Percentiles rank a stretch among this genome's conserved stretches.
These are phyloP conservation scores for Penicillium brevicompactum DNA, from an alignment of 2,329 filamentous ascomycete genomes.

Conservation along the genomic window DNA sequence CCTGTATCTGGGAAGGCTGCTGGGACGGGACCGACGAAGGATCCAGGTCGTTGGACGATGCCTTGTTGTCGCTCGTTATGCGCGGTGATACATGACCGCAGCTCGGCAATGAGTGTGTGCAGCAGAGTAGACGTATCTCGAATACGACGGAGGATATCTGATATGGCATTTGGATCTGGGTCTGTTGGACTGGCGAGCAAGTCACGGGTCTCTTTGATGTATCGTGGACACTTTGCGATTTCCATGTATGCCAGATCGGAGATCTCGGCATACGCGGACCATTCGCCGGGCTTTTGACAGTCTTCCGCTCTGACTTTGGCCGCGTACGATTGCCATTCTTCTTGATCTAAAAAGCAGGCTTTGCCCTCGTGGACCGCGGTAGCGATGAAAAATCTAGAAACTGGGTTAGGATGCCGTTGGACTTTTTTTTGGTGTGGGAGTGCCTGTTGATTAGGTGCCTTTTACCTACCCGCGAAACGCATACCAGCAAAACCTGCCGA, in stretches of 20 bases:
- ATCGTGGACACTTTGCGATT: constrained; percentile 31
- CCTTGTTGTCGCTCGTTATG: constrained; percentile 27
- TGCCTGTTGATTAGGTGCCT: not conserved
- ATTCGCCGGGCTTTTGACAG: constrained; percentile 24
- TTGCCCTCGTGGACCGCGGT: constrained; percentile 35
- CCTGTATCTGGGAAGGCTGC: constrained; percentile 26
- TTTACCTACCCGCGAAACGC: constrained; percentile 34
- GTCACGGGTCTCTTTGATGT: constrained; percentile 26
- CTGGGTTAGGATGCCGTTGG: not conserved
- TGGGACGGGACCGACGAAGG: constrained; percentile 29
- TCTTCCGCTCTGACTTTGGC: constrained; percentile 28
- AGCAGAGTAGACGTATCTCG: constrained; percentile 17
- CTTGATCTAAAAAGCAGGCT: constrained; percentile 39
- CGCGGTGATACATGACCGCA: constrained; percentile 22
- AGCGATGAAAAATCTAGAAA: constrained; percentile 33
- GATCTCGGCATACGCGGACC: constrained; percentile 26
- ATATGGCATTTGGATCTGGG: not conserved
- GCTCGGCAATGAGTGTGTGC: constrained; percentile 10
- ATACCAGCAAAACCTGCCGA: constrained; percentile 39
- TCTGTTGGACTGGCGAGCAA: constrained; percentile 8
- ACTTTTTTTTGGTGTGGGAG: not conserved
- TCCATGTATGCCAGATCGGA: constrained; percentile 30
- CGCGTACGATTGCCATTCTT: constrained; percentile 36
- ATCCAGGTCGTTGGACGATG: constrained; percentile 21
- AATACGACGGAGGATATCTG: constrained; percentile 18